phyloP scores from a whole-genome alignment of 306 rosid genomes.

The Castanea sativa region DNA sequence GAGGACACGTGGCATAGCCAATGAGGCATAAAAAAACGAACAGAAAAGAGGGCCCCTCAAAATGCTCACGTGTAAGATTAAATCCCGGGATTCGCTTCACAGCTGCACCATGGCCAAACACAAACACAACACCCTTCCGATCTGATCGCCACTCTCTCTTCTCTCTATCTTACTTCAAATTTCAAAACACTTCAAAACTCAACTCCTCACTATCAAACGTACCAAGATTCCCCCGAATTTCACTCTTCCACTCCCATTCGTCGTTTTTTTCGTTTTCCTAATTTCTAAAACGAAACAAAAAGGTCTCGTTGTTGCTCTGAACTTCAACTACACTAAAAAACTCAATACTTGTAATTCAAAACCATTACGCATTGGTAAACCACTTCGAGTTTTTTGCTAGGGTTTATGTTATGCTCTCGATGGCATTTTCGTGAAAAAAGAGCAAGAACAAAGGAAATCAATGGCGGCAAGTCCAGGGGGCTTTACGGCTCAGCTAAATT shows the following conservation, averaged over 20 bases:
- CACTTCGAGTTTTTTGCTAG: neutral
- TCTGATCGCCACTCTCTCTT: slow-evolving; percentile 31
- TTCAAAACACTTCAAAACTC: neutral
- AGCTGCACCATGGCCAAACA: slow-evolving; percentile 13
- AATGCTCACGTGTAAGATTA: slow-evolving; percentile 59
- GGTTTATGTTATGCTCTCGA: slow-evolving; percentile 18
- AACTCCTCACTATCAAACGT: slow-evolving; percentile 29
- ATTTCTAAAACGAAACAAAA: neutral
- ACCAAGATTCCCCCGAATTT: slow-evolving; percentile 22
- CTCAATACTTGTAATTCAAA: neutral
- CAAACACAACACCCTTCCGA: slow-evolving; percentile 25
- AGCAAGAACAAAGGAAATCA: neutral
- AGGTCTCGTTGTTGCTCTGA: neutral
- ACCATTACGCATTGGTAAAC: neutral
- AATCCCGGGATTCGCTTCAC: slow-evolving; percentile 37
- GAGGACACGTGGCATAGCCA: slow-evolving; percentile 38
- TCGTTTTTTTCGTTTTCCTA: neutral
- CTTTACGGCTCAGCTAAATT: slow-evolving; percentile 57
- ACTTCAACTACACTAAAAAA: neutral
- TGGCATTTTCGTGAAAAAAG: slow-evolving; percentile 29
- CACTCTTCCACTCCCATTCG: slow-evolving; percentile 11
- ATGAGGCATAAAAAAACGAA: neutral
- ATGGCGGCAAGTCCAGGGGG: slow-evolving; percentile 78
- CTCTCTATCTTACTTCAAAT: neutral
- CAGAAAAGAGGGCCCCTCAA: slow-evolving; percentile 38